Base-by-base conservation (phyloP, 1,284 basidiomycete species). In the Ustilago sp. region DNA sequence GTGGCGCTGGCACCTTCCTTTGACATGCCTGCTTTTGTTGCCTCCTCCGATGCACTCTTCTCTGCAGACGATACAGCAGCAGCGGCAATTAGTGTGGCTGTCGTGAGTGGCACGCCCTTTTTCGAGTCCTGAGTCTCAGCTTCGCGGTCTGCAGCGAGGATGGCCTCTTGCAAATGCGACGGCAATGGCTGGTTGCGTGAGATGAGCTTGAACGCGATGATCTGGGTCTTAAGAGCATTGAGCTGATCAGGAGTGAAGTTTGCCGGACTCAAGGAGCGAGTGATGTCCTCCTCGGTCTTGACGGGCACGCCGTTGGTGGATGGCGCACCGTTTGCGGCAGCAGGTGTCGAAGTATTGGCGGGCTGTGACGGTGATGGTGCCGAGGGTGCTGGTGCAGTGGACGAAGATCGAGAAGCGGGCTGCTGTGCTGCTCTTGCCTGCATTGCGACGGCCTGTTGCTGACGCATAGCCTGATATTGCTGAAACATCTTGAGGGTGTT, bases 121-220 rank as follows among this genome's bases (percentile, higher is more conserved):
- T 91, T 88, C 65, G 92, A n/a, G 45, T 68, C 55, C 13, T 51
- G 50, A 13, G 57, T 67, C 55, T 69, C 75, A 1, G 71, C 68
- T 36, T 70, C 65, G 45, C 90, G 87, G 41, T 74, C 73, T 19
- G 70, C 62, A 45, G 79, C 63, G 62, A 85, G 57, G 58, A 96
- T 91, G 11, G 93, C 92, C 64, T 92, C 90, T 79, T 94, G 93
- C 28, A 98, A 86, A 72, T 90, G 87, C 3, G 93, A 90, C 15
- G 96, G 93, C 45, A 98, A 89, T 5, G 95, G 92, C 41, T 92
- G 86, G 57, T 94, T 93, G 32, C 92, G 91, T 23, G 89, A 89
- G 71, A 98, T 90, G 69, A 92, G 90, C 84, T 94, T 94, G 88
- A 93, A 97, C 0, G 95, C 94, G 66, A 92, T 90, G 52, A 98